phyloP scores from a whole-genome alignment of 192 early-diverging fungal species.

The Coemansia asiatica region DNA sequence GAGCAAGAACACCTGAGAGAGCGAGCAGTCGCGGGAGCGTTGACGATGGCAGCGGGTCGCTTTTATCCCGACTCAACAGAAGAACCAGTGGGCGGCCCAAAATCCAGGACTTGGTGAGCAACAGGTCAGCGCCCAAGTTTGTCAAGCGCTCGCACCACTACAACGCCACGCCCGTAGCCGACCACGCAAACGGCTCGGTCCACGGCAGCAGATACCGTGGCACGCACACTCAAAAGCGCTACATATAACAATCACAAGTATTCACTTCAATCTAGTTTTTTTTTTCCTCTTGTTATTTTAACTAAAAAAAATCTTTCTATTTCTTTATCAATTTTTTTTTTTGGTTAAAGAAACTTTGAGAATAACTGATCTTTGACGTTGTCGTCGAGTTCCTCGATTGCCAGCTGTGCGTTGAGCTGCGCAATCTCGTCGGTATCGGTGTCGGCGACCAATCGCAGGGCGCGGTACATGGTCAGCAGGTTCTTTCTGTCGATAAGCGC shows the following conservation, averaged over 20 bases:
- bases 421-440: conserved; percentile 73
- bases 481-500: background rate
- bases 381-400: conserved; percentile 67
- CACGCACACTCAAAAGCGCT: conserved; percentile 12
- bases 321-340: too few species aligned
- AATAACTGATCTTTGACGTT: conserved; percentile 52
- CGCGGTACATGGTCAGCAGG: background rate
- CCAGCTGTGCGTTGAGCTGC: conserved; percentile 68
- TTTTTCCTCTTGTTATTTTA: too few species aligned
- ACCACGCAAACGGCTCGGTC: background rate
- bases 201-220: conserved; percentile 5
- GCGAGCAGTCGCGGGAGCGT: conserved; percentile 1
- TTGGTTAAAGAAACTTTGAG: background rate
- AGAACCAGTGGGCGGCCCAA: conserved; percentile 25
- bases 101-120: conserved; percentile 44
- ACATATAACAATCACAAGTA: conserved; percentile 3
- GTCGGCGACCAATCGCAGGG: conserved; percentile 41
- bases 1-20: background rate
- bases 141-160: conserved; percentile 48
- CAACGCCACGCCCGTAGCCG: conserved; percentile 20
- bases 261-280: background rate
- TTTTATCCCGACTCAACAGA: conserved; percentile 27
- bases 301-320: too few species aligned
- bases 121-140: conserved; percentile 40
- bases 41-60: conserved; percentile 13